Evolutionary conservation across 768 basidiomycete genomes (phyloP).

Genomic region (Dentipellis sp.): DNA sequence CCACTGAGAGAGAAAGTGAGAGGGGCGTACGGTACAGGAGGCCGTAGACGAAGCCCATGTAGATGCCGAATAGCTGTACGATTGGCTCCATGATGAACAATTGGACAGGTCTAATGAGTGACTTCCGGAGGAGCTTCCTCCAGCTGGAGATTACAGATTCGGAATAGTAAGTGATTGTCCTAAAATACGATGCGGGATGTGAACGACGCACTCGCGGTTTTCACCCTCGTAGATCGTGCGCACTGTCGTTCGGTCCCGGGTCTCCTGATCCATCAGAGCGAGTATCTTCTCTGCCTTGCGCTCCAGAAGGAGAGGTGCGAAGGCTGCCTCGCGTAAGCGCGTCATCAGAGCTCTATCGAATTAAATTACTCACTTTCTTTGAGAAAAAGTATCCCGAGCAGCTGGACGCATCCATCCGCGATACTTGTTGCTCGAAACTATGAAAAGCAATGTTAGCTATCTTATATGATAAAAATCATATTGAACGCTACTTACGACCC

Average conservation of each 20-base stretch:
- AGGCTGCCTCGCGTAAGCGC: slow-evolving; percentile 13
- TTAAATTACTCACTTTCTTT: slow-evolving; percentile 44
- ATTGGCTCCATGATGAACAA: slow-evolving; percentile 56
- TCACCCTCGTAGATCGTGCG: slow-evolving; percentile 37
- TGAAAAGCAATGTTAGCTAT: neutral
- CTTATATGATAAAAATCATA: neutral
- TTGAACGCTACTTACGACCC: neutral
- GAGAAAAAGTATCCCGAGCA: slow-evolving; percentile 45
- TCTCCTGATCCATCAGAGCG: slow-evolving; percentile 37
- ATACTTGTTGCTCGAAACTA: slow-evolving; percentile 20
- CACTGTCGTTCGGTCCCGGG: slow-evolving; percentile 27
- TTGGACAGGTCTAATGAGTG: slow-evolving; percentile 59
- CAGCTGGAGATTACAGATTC: slow-evolving; percentile 28
- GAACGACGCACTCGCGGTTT: slow-evolving; percentile 32
- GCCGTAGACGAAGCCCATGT: slow-evolving; percentile 63
- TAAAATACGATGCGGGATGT: neutral
- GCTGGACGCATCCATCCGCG: slow-evolving; percentile 42
- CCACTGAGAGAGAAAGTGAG: neutral
- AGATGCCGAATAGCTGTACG: slow-evolving; percentile 55
- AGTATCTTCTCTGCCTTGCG: slow-evolving; percentile 42
- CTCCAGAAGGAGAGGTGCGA: slow-evolving; percentile 27
- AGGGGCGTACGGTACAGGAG: slow-evolving; percentile 8
- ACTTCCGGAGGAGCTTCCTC: slow-evolving; percentile 38
- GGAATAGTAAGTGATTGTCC: neutral
- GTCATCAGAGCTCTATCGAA: too few relatives aligned